Base-by-base conservation (phyloP, 345 rosid genomes). In the Capsella bursapastoris region DNA sequence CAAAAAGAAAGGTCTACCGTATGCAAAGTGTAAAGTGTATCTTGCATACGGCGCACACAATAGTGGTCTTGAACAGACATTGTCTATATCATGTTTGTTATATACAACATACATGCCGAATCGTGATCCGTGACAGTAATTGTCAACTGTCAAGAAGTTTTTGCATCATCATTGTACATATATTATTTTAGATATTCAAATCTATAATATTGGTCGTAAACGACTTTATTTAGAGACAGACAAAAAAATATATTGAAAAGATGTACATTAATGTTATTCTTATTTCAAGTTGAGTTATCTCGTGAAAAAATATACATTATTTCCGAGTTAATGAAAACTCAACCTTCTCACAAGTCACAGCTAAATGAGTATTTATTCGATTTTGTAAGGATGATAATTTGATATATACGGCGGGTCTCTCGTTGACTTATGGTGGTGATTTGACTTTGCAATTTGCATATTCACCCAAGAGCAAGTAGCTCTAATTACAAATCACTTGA, bases 401-500 rank as follows among this genome's bases (percentile, higher is more conserved):
- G 35, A 47, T 22, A 8, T 58, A 47, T 34, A 8, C 49, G 49
- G 67, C 68, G 18, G 55, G 68, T 48, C 38, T 71, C 2, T 71
- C 50, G 40, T 60, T 25, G 66, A 71, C 49, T 18, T 57, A 22
- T 15, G 57, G 1, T 22, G 62, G 28, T 9, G 4, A 15, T 40
- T 16, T 70, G 37, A 70, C 70, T 74, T 57, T 37, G 34, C n/a
- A 70, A 64, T 74, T 57, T 37, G 34, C n/a, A n/a, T 8, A 66
- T 29, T 57, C 50, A 37, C 27, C 27, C 12, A 18, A 56, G 50
- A 73, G 47, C 72, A 74, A 74, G 78, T 74, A 27, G 72, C 58
- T 22, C 22, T 57, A 8, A 45, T 66, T 74, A 28, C 56, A 14
- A 57, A 32, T 64, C 8, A 64, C 22, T 51, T 71, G 7, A 40